Base-by-base conservation (phyloP, 768 basidiomycete genomes). In the Podaxis sp. region DNA sequence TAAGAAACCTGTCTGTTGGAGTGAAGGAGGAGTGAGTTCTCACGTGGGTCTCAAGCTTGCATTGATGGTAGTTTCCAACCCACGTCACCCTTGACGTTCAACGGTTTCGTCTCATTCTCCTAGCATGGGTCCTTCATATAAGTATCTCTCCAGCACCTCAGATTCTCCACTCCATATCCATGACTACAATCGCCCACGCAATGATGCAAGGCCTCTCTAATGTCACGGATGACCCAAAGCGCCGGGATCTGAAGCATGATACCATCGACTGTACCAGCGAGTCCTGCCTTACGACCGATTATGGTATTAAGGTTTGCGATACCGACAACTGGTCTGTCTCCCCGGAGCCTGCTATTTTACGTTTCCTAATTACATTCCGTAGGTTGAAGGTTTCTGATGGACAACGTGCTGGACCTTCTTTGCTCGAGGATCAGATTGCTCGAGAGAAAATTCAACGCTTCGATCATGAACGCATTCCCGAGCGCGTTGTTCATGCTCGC, bases 391-490 rank as follows among this genome's bases (percentile, higher is more conserved):
- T 79, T 22, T 71, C 76, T 19, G 73, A 79, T 64, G 82, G 79
- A 36, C 66, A 73, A 25, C 73, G 76, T 41, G 77, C 79, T 2
- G 94, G 93, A 0, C 89, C 93, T 1, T 83, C 84, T 25, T 77
- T 93, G 7, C 80, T 96, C n/a, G 91, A 92, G 69, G 90, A 91
- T 69, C 86, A 89, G 62, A 81, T 90, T 65, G 82, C 81, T 4
- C 83, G 89, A 66, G 87, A 90, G 76, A 91, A 92, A 73, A 84
- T 93, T 33, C 83, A 84, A 57, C 82, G 87, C 13, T 94, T 93
- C 68, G 92, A 94, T 70, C 92, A 93, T 69, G 93, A 95, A 72
- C 89, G 92, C 43, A 94, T 95, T 58, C 93, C 94, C 0, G 93
- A 93, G 77, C 90, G 91, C 50, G 86, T 89, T 9, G 88, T 89